Base-by-base conservation (phyloP, 2,329 filamentous ascomycete species). In the Cladosporium phlei region DNA sequence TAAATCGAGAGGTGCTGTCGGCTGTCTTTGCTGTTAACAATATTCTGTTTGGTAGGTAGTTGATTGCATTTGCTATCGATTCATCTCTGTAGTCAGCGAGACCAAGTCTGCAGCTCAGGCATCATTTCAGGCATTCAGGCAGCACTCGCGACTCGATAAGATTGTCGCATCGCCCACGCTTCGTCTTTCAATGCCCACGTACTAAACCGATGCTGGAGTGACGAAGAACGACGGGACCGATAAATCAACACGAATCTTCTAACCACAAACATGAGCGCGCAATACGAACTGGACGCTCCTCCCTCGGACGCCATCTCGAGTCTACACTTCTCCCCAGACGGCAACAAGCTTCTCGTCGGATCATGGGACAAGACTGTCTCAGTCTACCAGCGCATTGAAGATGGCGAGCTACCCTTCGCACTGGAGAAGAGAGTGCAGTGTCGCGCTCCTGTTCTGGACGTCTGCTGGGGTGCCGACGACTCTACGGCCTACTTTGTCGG, bases 351-450 rank as follows among this genome's bases (percentile, higher is more conserved):
- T 28, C 79, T 94, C n/a, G 90, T 91, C 58, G 85, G 90, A 9
- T 95, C 89, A 47, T 98, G 93, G 93, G 91, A 97, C 69, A 88
- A 83, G 68, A 81, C 88, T 65, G 81, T 95, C 47, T 95, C 96
- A 68, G 76, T 91, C 43, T 97, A 97, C 74, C 39, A 40, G 5
- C 49, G 51, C 30, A 38, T 32, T 20, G 48, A 52, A 19, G 37
- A 38, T 27, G 16, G 21, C 87, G 16, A 38, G 95, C 62, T 78
- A 85, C 49, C 77, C 76, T 55, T 55, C 50, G 38, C 44, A 22
- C 35, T 53, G 29, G 46, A 40, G 20, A 48, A 39, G 40, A 66
- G 64, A 17, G 75, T 62, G 24, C 61, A 77, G 53, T 83, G 65
- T 85, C 93, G 66, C 80, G 83, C 88, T 6, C 89, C 93, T 0